Conservation (phyloP, 1,284 basidiomycete species). For the Ceratorhiza oryzae-sativae region DNA sequence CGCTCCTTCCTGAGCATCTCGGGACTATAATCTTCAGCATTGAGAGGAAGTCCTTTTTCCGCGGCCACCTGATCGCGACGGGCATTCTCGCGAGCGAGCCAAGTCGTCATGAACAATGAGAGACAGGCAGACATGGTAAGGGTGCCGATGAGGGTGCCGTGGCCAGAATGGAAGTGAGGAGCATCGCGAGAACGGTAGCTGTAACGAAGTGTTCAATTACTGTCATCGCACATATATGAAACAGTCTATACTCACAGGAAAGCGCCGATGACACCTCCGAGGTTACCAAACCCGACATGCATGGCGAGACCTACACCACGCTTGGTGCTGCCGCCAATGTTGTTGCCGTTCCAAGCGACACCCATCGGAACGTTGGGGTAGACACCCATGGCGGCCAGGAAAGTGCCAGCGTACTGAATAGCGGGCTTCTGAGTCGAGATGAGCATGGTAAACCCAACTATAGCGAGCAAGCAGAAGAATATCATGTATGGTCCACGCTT, state of each 20-base stretch:
- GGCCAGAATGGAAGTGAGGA: slow-evolving; percentile 39
- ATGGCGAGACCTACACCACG: slow-evolving; percentile 50
- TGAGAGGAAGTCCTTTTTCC: slow-evolving; percentile 18
- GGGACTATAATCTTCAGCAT: slow-evolving; percentile 28
- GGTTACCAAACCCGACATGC: slow-evolving; percentile 49
- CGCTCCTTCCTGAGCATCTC: slow-evolving; percentile 37
- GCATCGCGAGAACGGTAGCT: slow-evolving; percentile 38
- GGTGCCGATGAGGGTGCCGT: slow-evolving; percentile 36
- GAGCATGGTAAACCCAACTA: slow-evolving; percentile 48
- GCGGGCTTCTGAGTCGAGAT: slow-evolving; percentile 44
- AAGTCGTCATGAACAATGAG: slow-evolving; percentile 31
- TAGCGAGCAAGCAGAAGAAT: slow-evolving; percentile 46
- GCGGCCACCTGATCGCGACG: slow-evolving; percentile 32
- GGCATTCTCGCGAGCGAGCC: slow-evolving; percentile 35
- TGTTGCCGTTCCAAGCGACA: slow-evolving; percentile 51
- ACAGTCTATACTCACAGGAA: slow-evolving; percentile 45
- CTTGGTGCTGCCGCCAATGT: slow-evolving; percentile 51
- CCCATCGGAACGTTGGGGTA: slow-evolving; percentile 51
- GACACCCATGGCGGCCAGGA: slow-evolving; percentile 50
- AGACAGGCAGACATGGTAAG: slow-evolving; percentile 36
- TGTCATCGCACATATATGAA: background rate
- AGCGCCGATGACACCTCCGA: slow-evolving; percentile 48
- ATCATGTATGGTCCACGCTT: slow-evolving; percentile 36
- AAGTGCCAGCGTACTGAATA: slow-evolving; percentile 50
- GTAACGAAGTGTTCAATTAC: background rate